Base-by-base conservation (phyloP, 768 basidiomycete species). In the Tulasnella sp. region DNA sequence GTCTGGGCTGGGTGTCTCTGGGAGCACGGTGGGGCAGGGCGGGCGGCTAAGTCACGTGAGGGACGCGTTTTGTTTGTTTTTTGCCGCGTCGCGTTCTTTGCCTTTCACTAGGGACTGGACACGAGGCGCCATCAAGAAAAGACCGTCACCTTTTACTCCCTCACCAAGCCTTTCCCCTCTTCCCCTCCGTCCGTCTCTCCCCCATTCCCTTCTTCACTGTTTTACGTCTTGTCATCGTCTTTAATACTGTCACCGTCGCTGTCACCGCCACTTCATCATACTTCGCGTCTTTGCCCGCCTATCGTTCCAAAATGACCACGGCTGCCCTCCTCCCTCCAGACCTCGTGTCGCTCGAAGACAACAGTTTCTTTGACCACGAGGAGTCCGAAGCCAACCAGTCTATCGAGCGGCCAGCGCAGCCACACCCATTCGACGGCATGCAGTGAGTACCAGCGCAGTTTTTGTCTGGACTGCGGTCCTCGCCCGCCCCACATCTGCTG, bases 371-470 rank as follows among this genome's bases (percentile, higher is more conserved):
- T n/a, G 29, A 55, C 32, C 73, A 74, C 23, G 42, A 48, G 26
- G 39, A 44, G 40, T 15, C 73, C 73, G 40, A 48, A 10, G 15
- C 73, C 39, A 42, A 74, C n/a, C 73, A 74, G 44, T 55, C 44
- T 10, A 16, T 48, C 7, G 18, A 44, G 46, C 18, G 29, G 6
- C 26, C 26, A n/a, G 18, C 3, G 7, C 39, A 74, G 44, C 32
- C 73, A n/a, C 73, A 74, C 44, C 73, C 73, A 48, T 74, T 74
- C 46, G 73, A 44, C 18, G 40, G 51, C 46, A 74, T 74, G 73
- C 44, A 55, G 73, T 74, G 51, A 74, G 51, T 57, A 26, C 29
- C 26, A 6, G 29, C 61, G 29, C 61, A 67, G 61, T 67, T 67
- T 67, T 67, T 67, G 61, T 67, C 32, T 67, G 32, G 61, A 67